Base-by-base conservation (phyloP, 306 rosid species). In the Comarum palustre region DNA sequence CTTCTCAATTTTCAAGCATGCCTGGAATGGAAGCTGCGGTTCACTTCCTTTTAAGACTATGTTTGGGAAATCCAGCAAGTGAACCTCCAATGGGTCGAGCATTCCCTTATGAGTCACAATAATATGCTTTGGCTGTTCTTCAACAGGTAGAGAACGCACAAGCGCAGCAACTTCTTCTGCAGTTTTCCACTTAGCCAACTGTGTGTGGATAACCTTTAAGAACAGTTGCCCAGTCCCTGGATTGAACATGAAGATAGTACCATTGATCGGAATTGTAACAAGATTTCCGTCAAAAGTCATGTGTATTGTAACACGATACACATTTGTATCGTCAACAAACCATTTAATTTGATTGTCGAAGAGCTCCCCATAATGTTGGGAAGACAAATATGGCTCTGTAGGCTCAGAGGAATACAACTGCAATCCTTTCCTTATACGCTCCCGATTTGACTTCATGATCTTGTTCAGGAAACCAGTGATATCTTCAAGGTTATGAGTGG, bases 401-500 rank as follows among this genome's bases (percentile, higher is more conserved):
- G 99, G 99, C 88, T 94, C 99, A 20, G 99, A 94, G 77, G 99
- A 94, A 84, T 94, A 94, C 82, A 94, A 80, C 75, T 94, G 99
- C 85, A 94, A 74, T 72, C 99, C 99, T 86, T 94, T 94, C 84
- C 99, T 87, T 74, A 91, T 91, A 0, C 97, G 92, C 82, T 94
- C 99, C 80, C 99, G 99, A 88, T 94, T 91, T 77, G 99, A 94
- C 99, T 93, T 94, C 99, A 94, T 94, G 78, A 94, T 91, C 84
- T 94, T 94, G 85, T 94, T 94, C 91, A 43, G 99, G 99, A 79
- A 94, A 94, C 99, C 97, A 94, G 83, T n/a, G n/a, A n/a, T n/a
- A n/a, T n/a, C n/a, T n/a, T n/a, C n/a, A n/a, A n/a, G n/a, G n/a
- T n/a, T n/a, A 91, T 94, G 52, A 96, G 97, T 1, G 98, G 98